Percentiles rank a stretch among this genome's conserved stretches.
Evolutionary conservation across 1,139 yeast species (phyloP).

Genomic region (Dujonia santamariae): DNA sequence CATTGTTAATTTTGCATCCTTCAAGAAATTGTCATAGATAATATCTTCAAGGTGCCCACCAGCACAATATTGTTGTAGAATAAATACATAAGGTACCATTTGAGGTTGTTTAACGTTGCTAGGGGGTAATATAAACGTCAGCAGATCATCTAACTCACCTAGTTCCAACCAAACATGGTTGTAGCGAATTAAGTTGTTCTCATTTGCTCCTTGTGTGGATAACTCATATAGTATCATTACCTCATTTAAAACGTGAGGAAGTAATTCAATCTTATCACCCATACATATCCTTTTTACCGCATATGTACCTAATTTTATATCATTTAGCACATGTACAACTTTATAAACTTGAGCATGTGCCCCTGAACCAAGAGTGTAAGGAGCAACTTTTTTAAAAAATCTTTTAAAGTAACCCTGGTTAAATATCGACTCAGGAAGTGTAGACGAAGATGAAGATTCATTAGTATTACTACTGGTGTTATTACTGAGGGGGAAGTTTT

Average conservation of each 20-base stretch:
- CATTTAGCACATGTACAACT: conserved; percentile 76
- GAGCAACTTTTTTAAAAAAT: conserved; percentile 54
- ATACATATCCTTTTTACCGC: conserved; percentile 84
- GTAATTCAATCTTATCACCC: conserved; percentile 68
- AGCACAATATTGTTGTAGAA: conserved; percentile 80
- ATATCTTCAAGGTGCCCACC: conserved; percentile 84
- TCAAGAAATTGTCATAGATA: conserved; percentile 33
- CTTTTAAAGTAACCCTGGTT: conserved; percentile 73
- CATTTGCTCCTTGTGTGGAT: conserved; percentile 38
- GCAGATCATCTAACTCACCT: conserved; percentile 53
- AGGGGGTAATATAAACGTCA: conserved; percentile 23
- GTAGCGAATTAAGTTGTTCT: conserved; percentile 69
- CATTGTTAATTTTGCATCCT: conserved; percentile 20
- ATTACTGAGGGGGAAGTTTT: conserved; percentile 12
- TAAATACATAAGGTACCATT: conserved; percentile 74
- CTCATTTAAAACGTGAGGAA: conserved; percentile 70
- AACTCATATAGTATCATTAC: conserved; percentile 61
- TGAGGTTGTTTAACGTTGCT: conserved; percentile 32
- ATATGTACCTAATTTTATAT: conserved; percentile 69
- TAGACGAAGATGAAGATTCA: too few relatives aligned
- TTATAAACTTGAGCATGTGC: conserved; percentile 81
- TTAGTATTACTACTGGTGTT: too few relatives aligned
- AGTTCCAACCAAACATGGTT: conserved; percentile 92
- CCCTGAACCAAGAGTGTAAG: conserved; percentile 63
- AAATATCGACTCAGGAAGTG: conserved; percentile 47